Evolutionary conservation across 805 yeast species (phyloP).

Genomic region (Pichia californica): DNA sequence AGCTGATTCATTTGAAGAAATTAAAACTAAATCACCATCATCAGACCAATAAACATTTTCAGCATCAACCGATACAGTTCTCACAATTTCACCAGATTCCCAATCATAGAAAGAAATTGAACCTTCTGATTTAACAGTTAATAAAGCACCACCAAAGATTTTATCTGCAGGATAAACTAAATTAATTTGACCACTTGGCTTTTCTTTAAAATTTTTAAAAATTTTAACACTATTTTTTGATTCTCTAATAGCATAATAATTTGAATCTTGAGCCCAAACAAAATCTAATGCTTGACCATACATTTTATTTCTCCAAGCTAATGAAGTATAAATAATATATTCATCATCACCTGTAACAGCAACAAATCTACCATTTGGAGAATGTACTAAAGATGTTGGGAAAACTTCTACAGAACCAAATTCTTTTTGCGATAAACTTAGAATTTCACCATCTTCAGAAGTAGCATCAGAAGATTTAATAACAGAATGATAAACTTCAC

Average conservation of each 20-base stretch:
- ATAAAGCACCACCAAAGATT: slow-evolving; percentile 81
- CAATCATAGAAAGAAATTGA: slow-evolving; percentile 89
- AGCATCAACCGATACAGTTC: slow-evolving; percentile 86
- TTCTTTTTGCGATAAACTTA: slow-evolving; percentile 78
- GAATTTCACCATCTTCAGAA: slow-evolving; percentile 68
- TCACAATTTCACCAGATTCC: slow-evolving; percentile 79
- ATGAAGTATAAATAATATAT: slow-evolving; percentile 88
- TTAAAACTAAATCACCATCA: slow-evolving; percentile 80
- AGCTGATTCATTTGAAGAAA: slow-evolving; percentile 63
- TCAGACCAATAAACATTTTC: slow-evolving; percentile 87
- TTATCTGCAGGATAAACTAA: slow-evolving; percentile 70
- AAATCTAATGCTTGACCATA: slow-evolving; percentile 88
- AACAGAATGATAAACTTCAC: slow-evolving; percentile 80
- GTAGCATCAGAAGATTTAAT: slow-evolving; percentile 61
- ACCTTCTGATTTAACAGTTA: slow-evolving; percentile 79
- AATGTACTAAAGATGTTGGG: slow-evolving; percentile 82
- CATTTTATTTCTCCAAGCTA: slow-evolving; percentile 96
- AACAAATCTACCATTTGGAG: slow-evolving; percentile 96
- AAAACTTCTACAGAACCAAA: slow-evolving; percentile 90
- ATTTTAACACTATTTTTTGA: slow-evolving; percentile 57
- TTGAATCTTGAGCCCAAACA: slow-evolving; percentile 92
- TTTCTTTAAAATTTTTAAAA: slow-evolving; percentile 80
- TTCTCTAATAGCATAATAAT: slow-evolving; percentile 78
- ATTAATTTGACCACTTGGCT: slow-evolving; percentile 54
- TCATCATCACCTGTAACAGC: slow-evolving; percentile 98